A percentile compares a stretch with the other conserved stretches of the same genome.
Evolutionary conservation across 179 eudicot species (phyloP).

Genomic region (Silene noctiflora): DNA sequence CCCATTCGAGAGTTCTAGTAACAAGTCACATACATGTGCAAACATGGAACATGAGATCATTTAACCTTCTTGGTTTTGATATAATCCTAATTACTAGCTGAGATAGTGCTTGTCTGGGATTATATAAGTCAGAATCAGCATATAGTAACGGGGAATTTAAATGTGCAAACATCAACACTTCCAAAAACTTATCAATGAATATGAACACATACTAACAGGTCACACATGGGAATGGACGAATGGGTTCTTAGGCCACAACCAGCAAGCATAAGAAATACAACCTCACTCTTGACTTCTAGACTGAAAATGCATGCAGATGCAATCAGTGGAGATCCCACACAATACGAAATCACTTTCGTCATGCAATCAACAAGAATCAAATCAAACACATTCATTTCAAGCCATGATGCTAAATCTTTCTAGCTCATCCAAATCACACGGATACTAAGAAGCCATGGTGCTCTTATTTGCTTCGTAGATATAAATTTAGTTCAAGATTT

Average conservation of each 20-base stretch:
- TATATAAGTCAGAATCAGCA: background rate
- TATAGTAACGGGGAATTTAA: background rate
- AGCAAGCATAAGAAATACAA: background rate
- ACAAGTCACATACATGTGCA: background rate
- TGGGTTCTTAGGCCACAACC: background rate
- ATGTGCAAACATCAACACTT: background rate
- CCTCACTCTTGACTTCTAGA: background rate
- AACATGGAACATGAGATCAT: background rate
- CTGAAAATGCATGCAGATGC: background rate
- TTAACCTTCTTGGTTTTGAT: background rate
- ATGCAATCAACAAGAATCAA: background rate
- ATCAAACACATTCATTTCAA: background rate
- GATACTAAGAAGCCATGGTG: no score
- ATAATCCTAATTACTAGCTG: background rate
- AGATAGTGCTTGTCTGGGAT: no score
- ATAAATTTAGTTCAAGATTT: background rate
- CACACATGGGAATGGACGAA: background rate
- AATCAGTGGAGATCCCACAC: background rate
- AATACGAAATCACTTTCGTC: background rate
- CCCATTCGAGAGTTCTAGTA: no score
- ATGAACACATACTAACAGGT: background rate
- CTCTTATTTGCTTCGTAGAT: background rate
- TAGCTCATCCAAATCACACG: background rate
- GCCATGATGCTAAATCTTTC: background rate
- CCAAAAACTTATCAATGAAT: background rate